Percentiles rank a stretch among this genome's conserved stretches.
Evolutionary conservation across 306 rosid species (phyloP).

Genomic region (Sphenostylis stenocarpa): DNA sequence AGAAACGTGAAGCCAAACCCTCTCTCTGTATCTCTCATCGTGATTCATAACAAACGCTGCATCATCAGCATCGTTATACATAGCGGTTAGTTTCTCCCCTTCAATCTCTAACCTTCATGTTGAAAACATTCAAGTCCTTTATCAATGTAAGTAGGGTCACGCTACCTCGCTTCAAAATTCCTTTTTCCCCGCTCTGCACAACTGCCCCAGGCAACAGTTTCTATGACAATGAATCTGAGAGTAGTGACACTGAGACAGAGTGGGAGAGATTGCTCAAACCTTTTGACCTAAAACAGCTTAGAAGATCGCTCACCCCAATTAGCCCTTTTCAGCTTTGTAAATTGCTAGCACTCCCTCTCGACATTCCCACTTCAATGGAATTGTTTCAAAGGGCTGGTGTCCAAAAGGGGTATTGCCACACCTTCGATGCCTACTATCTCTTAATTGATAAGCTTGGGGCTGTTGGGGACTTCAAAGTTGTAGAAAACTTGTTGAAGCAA

Average conservation of each 20-base stretch:
- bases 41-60: neutral
- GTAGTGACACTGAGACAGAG: slow-evolving; percentile 56
- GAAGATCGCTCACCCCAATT: slow-evolving; percentile 51
- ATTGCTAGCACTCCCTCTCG: slow-evolving; percentile 77
- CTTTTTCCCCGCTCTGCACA: slow-evolving; percentile 44
- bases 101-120: slow-evolving; percentile 40
- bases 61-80: neutral
- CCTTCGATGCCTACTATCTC: slow-evolving; percentile 61
- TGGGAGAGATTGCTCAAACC: slow-evolving; percentile 91
- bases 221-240: slow-evolving; percentile 39
- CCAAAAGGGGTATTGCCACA: slow-evolving; percentile 72
- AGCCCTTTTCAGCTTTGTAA: slow-evolving; percentile 72
- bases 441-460: slow-evolving; percentile 80
- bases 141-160: slow-evolving; percentile 32
- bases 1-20: neutral
- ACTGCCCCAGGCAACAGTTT: slow-evolving; percentile 29
- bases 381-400: slow-evolving; percentile 67
- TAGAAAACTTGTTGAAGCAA: slow-evolving; percentile 69
- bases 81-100: slow-evolving; percentile 13
- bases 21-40: neutral
- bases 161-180: slow-evolving; percentile 39
- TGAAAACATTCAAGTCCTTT: slow-evolving; percentile 39
- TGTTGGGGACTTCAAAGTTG: slow-evolving; percentile 61
- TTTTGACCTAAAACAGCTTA: slow-evolving; percentile 72
- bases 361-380: slow-evolving; percentile 69